These are phyloP conservation scores for Aquanectria penicillioides DNA, from an alignment of 2,329 filamentous ascomycete species.

Conservation along the genomic window DNA sequence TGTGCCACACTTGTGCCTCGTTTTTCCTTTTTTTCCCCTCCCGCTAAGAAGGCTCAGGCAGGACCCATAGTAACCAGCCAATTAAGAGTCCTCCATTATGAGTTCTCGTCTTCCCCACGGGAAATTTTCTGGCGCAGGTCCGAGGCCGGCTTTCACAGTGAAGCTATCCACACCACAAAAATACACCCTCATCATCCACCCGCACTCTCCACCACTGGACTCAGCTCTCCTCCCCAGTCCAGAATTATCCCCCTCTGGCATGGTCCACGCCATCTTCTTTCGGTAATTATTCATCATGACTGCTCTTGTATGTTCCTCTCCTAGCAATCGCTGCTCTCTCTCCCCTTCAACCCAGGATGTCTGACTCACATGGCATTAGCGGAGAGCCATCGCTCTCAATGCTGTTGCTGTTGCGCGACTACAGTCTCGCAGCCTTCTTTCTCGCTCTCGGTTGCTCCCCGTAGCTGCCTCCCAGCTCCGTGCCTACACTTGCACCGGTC, in stretches of 20 bases:
- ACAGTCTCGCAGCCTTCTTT: conserved; percentile 13
- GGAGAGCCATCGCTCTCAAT: conserved; percentile 32
- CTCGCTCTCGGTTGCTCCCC: conserved; percentile 26
- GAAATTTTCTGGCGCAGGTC: no score
- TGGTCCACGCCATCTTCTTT: background rate
- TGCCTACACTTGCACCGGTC: conserved; percentile 24
- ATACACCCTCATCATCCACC: no score
- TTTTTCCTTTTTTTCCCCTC: no score
- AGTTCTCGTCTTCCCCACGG: no score
- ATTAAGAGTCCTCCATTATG: no score
- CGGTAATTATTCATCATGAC: background rate
- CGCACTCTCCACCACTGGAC: no score
- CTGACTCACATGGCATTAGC: conserved; percentile 4
- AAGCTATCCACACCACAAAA: no score
- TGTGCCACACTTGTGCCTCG: no score
- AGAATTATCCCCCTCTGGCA: background rate
- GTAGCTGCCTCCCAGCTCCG: conserved; percentile 23
- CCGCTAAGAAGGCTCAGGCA: no score
- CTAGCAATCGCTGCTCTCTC: background rate
- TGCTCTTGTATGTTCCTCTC: background rate
- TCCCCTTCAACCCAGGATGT: background rate
- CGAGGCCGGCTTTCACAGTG: no score
- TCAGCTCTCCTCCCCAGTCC: no score
- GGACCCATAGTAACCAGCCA: no score
- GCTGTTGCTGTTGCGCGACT: conserved; percentile 15